These are phyloP conservation scores for Xerocomus minutiporus DNA, from an alignment of 1,284 basidiomycete species.

Conservation along the genomic window DNA sequence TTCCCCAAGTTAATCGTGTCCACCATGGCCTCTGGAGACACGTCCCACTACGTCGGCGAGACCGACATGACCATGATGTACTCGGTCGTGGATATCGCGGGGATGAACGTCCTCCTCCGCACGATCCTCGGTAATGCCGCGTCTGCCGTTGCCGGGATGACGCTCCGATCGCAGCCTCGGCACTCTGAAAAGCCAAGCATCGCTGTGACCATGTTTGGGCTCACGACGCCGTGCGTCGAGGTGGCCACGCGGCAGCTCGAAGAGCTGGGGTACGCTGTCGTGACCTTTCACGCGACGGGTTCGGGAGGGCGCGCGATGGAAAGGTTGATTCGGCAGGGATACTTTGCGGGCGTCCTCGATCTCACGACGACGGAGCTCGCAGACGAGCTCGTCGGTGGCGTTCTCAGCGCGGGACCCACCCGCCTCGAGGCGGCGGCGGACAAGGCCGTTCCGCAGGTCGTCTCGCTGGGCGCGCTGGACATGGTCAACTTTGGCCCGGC, in stretches of 20 bases:
- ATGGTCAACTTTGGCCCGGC: constrained; percentile 30
- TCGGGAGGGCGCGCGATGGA: constrained; percentile 31
- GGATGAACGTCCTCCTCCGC: constrained; percentile 28
- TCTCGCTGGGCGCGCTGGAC: constrained; percentile 29
- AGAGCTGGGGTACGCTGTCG: constrained; percentile 23
- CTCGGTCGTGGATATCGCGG: constrained; percentile 28
- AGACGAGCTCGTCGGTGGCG: constrained; percentile 29
- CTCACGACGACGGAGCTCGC: constrained; percentile 31
- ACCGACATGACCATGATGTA: constrained; percentile 31
- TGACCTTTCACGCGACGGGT: constrained; percentile 29
- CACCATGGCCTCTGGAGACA: constrained; percentile 30
- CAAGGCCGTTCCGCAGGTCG: constrained; percentile 19
- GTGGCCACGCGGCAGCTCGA: constrained; percentile 22
- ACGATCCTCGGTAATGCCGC: constrained; percentile 24
- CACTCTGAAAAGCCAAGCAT: constrained; percentile 7
- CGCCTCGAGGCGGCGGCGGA: constrained; percentile 25
- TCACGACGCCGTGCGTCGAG: constrained; percentile 28
- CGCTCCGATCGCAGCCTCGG: constrained; percentile 3
- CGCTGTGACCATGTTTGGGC: constrained; percentile 27
- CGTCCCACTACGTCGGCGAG: constrained; percentile 25
- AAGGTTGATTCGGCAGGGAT: constrained; percentile 20
- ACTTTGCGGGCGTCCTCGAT: constrained; percentile 26
- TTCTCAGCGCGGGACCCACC: constrained; percentile 22
- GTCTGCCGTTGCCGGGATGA: constrained; percentile 26
- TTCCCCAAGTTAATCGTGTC: constrained; percentile 28